Evolutionary conservation across 2,329 filamentous ascomycete species (phyloP).

Genomic region (Didymella lethalis): DNA sequence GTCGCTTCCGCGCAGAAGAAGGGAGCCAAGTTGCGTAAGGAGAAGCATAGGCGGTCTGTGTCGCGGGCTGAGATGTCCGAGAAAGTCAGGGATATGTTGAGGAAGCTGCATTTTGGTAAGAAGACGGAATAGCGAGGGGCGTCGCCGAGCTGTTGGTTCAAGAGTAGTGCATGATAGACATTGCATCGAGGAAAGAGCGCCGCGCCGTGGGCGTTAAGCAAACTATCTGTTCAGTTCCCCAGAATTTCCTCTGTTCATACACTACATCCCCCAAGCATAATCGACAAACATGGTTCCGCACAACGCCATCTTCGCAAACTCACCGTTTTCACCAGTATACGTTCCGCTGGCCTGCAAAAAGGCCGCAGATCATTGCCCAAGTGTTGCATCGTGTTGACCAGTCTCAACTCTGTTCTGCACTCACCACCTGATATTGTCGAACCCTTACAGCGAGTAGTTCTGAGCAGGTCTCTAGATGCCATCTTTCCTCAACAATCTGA

Average conservation of each 20-base stretch:
- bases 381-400: background rate
- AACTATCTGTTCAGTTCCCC: background rate
- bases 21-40: background rate
- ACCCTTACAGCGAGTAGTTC: background rate
- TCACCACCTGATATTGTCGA: background rate
- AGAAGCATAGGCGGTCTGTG: background rate
- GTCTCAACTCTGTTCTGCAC: background rate
- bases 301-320: background rate
- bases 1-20: background rate
- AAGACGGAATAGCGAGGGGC: background rate
- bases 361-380: background rate
- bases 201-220: background rate
- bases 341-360: background rate
- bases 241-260: slow-evolving; percentile 1
- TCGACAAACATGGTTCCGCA: background rate
- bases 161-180: background rate
- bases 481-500: background rate
- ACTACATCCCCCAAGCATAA: background rate
- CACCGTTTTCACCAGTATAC: background rate
- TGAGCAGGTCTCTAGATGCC: slow-evolving; percentile 1
- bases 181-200: background rate
- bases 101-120: background rate
- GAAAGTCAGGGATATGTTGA: slow-evolving; percentile 1
- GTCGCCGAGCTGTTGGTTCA: background rate
- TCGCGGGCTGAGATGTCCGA: background rate